A percentile compares a stretch with the other conserved stretches of the same genome.
phyloP scores from a whole-genome alignment of 768 basidiomycete genomes.

The Melanogaster broomeanus region DNA sequence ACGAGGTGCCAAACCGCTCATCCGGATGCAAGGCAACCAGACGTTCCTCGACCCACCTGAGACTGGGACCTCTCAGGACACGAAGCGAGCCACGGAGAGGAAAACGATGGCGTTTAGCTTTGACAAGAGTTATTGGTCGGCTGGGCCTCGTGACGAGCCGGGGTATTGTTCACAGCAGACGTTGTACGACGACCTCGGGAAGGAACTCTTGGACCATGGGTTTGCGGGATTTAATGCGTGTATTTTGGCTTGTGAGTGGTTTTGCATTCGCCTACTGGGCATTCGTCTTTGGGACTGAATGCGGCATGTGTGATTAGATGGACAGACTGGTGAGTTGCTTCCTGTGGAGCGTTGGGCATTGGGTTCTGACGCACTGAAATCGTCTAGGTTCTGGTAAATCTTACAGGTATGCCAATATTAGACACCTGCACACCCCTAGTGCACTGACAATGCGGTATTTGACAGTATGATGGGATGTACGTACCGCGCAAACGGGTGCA shows the following conservation, averaged over 20 bases:
- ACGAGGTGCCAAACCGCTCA: constrained; percentile 90
- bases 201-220: constrained; percentile 91
- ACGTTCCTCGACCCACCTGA: constrained; percentile 93
- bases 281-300: background rate
- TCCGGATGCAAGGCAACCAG: constrained; percentile 93
- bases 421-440: background rate
- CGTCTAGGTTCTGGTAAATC: constrained; percentile 84
- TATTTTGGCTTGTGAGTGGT: constrained; percentile 93
- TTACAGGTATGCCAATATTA: constrained; percentile 63
- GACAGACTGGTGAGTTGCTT: constrained; percentile 75
- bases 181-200: constrained; percentile 90
- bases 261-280: constrained; percentile 2
- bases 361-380: constrained; percentile 4
- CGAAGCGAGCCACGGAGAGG: constrained; percentile 85
- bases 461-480: constrained; percentile 93
- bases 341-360: background rate
- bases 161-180: constrained; percentile 94
- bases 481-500: constrained; percentile 34
- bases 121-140: constrained; percentile 98
- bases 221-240: constrained; percentile 98
- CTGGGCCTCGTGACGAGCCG: constrained; percentile 85
- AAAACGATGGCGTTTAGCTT: constrained; percentile 91
- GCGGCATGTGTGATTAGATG: constrained; percentile 41
- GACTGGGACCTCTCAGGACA: constrained; percentile 60
- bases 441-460: background rate